A percentile compares a stretch with the other conserved stretches of the same genome.
phyloP scores from a whole-genome alignment of 2,329 filamentous ascomycete species.

The Botrytis medusae region DNA sequence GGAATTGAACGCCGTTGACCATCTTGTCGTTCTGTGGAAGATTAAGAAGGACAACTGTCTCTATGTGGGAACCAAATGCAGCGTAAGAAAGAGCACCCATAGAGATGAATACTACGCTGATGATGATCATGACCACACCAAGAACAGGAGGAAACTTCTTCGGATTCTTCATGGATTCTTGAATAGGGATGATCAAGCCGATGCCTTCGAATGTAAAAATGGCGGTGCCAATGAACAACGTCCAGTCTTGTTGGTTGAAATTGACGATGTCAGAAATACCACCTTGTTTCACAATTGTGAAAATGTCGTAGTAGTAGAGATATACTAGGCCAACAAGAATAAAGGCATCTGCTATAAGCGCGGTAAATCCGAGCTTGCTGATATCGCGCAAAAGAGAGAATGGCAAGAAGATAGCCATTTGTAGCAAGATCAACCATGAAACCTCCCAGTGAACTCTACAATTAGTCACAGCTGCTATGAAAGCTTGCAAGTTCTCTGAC shows the following conservation, averaged over 20 bases:
- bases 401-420: constrained; percentile 92
- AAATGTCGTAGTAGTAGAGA: constrained; percentile 91
- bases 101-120: constrained; percentile 84
- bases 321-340: constrained; percentile 91
- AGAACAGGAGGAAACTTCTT: constrained; percentile 88
- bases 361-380: constrained; percentile 93
- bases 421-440: constrained; percentile 86
- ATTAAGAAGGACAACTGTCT: constrained; percentile 95
- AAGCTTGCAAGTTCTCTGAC: constrained; percentile 90
- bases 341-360: constrained; percentile 88
- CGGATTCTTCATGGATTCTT: constrained; percentile 92
- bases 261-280: constrained; percentile 82
- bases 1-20: constrained; percentile 92
- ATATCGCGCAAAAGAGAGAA: constrained; percentile 94
- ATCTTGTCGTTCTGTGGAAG: constrained; percentile 93
- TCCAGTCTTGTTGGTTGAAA: constrained; percentile 93
- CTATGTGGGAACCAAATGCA: constrained; percentile 90
- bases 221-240: constrained; percentile 95
- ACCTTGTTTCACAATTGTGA: constrained; percentile 70
- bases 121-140: constrained; percentile 88
- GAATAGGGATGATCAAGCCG: constrained; percentile 95
- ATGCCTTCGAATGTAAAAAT: constrained; percentile 99
- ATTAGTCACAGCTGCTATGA: constrained; percentile 86
- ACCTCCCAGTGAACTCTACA: constrained; percentile 85
- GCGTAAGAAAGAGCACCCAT: constrained; percentile 95